phyloP scores from a whole-genome alignment of 805 yeast species.

The Kazachstania bromeliacearum region DNA sequence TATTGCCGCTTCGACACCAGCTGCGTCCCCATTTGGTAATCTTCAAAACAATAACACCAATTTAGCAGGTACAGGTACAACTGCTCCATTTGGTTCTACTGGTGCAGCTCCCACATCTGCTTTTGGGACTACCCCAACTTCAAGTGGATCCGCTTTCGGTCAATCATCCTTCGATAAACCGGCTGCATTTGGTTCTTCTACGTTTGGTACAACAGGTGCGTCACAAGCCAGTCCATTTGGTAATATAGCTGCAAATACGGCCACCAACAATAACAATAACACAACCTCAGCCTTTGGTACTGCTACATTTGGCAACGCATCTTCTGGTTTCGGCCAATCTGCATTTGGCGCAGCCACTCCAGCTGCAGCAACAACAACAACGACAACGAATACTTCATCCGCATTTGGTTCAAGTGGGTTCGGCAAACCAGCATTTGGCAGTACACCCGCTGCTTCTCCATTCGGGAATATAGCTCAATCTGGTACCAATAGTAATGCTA shows the following conservation, averaged over 20 bases:
- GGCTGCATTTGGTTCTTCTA: neutral
- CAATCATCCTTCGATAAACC: neutral
- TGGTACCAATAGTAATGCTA: neutral
- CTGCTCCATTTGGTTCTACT: constrained; percentile 4
- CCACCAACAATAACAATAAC: constrained; percentile 4
- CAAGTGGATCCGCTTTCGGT: neutral
- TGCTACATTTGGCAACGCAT: constrained; percentile 5
- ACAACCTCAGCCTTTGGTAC: constrained; percentile 2
- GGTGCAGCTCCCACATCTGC: neutral
- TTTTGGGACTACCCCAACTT: neutral
- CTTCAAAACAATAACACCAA: constrained; percentile 4
- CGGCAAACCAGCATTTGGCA: constrained; percentile 5
- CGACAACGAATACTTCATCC: constrained; percentile 8
- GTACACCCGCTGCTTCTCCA: constrained; percentile 10
- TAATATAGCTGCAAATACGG: neutral
- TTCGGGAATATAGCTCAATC: constrained; percentile 4
- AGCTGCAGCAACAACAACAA: constrained; percentile 1
- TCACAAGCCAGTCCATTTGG: neutral
- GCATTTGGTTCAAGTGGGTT: constrained; percentile 16
- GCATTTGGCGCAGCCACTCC: constrained; percentile 8
- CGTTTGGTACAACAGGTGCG: constrained; percentile 1
- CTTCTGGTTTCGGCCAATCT: constrained; percentile 1
- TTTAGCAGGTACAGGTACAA: constrained; percentile 11
- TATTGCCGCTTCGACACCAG: constrained; percentile 2
- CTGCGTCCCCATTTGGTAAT: constrained; percentile 1